Base-by-base conservation (phyloP, 1,139 yeast genomes). In the Arxiozyma slooffiae region DNA sequence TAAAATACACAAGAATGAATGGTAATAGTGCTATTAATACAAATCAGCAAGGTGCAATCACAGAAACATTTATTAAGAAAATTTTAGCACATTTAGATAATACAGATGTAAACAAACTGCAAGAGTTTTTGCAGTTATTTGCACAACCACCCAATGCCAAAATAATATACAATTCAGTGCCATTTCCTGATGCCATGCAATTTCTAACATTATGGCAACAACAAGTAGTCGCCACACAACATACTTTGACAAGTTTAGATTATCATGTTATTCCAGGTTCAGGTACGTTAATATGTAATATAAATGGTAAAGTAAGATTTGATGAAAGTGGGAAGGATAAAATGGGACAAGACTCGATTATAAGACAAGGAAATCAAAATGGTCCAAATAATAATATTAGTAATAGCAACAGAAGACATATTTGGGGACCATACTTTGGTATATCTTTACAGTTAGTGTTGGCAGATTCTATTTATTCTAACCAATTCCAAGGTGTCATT, bases 211-310 rank as follows among this genome's bases (percentile, higher is more conserved):
- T 76, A 53, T 84, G 92, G 90, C 67, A 80, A 42, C 59, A 61
- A 30, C 67, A 72, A 18, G 70, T 81, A 16, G 90, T 90, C 2
- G 60, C 69, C 17, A 73, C 89, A 0, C 80, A 77, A 52, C 94
- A 85, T 62, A 80, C 73, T 52, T 63, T 83, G 42, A 79, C 80
- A 16, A 77, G 82, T 24, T 75, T 75, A 52, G 92, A 85, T 63
- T 76, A 79, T 48, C 94, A 85, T 60, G 69, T 79, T 54, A 75
- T 85, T n/a, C 92, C 92, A 0, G 86, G 86, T 0, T 73, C 85
- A 0, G 80, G 80, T 4, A 71, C 80, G 1, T 71, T 75, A 49
- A 67, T 81, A 4, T 72, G 83, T 23, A 74, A 77, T 51, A 72
- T 80, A 18, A 75, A 80, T 51, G 80, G 85, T 11, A 84, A 82